A percentile compares a stretch with the other conserved stretches of the same genome.
These are phyloP conservation scores for Penicillium lividum DNA, from an alignment of 495 filamentous ascomycete genomes.

Conservation along the genomic window DNA sequence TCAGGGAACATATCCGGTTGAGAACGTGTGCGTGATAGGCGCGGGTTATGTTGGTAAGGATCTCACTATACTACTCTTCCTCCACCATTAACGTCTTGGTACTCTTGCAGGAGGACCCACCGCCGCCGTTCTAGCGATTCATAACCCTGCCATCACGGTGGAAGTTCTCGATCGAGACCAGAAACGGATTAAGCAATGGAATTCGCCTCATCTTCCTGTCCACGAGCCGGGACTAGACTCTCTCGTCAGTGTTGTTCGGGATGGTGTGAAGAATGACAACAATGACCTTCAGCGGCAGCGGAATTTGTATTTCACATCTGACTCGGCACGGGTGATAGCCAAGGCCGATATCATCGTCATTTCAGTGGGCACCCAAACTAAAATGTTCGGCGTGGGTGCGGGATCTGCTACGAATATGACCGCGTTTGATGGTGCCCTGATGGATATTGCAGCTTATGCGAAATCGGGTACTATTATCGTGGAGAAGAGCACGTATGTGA, in stretches of 20 bases:
- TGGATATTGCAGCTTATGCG: constrained; percentile 66
- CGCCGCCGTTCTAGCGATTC: constrained; percentile 70
- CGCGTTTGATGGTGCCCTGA: constrained; percentile 68
- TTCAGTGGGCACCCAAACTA: constrained; percentile 81
- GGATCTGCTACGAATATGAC: constrained; percentile 72
- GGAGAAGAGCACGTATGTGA: constrained; percentile 66
- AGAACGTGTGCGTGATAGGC: constrained; percentile 63
- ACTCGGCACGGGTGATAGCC: constrained; percentile 58
- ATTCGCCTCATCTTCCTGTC: constrained; percentile 71
- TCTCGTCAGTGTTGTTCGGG: constrained; percentile 65
- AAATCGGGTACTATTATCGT: constrained; percentile 71
- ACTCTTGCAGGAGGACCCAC: constrained; percentile 66
- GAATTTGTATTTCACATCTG: constrained; percentile 74
- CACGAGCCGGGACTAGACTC: constrained; percentile 71
- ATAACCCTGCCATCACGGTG: constrained; percentile 66
- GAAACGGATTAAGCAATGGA: constrained; percentile 68
- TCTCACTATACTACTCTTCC: neutral
- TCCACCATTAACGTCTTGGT: neutral
- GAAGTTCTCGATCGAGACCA: constrained; percentile 72
- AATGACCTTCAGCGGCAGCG: constrained; percentile 28
- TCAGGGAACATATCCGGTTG: constrained; percentile 29
- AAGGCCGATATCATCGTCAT: constrained; percentile 77
- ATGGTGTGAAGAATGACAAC: constrained; percentile 43
- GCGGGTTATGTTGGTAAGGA: constrained; percentile 65
- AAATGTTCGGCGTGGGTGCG: constrained; percentile 66